Conservation (phyloP, 2,329 filamentous ascomycete species). For the Trichoderma sp. region DNA sequence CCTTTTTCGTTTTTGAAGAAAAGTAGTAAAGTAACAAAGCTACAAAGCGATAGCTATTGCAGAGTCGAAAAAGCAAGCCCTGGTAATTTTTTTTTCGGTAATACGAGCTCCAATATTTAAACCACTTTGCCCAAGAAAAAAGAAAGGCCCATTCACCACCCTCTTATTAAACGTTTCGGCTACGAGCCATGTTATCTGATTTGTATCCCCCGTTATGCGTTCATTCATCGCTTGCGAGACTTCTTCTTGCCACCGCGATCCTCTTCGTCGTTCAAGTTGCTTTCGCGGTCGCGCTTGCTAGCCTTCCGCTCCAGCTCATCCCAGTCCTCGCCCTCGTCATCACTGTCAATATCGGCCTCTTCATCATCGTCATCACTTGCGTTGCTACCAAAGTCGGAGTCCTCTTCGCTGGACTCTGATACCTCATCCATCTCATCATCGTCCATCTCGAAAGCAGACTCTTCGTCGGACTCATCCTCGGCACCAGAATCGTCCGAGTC, state of each 20-base stretch:
- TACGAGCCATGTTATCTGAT: conserved; percentile 12
- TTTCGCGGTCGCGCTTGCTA: conserved; percentile 78
- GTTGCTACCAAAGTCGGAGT: conserved; percentile 92
- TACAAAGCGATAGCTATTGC: conserved; percentile 4
- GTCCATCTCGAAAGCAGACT: conserved; percentile 88
- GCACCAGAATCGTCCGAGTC: conserved; percentile 85
- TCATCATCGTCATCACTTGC: conserved; percentile 82
- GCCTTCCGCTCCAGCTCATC: conserved; percentile 92
- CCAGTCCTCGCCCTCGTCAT: conserved; percentile 87
- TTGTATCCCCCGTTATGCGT: background rate
- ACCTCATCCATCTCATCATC: conserved; percentile 85
- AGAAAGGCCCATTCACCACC: background rate
- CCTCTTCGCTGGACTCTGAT: conserved; percentile 77
- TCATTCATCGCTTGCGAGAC: conserved; percentile 44
- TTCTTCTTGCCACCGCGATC: conserved; percentile 66
- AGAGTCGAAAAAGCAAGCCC: background rate
- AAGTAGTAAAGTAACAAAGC: background rate
- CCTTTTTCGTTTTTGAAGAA: background rate
- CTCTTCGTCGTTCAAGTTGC: conserved; percentile 52
- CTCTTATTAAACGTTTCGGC: conserved; percentile 11
- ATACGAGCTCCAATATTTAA: conserved; percentile 21
- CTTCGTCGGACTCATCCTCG: conserved; percentile 81
- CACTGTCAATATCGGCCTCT: conserved; percentile 65
- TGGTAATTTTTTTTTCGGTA: conserved; percentile 16
- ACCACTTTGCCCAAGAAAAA: conserved; percentile 10